phyloP scores from a whole-genome alignment of 2,329 filamentous ascomycete genomes.

The Cercospora sesami region DNA sequence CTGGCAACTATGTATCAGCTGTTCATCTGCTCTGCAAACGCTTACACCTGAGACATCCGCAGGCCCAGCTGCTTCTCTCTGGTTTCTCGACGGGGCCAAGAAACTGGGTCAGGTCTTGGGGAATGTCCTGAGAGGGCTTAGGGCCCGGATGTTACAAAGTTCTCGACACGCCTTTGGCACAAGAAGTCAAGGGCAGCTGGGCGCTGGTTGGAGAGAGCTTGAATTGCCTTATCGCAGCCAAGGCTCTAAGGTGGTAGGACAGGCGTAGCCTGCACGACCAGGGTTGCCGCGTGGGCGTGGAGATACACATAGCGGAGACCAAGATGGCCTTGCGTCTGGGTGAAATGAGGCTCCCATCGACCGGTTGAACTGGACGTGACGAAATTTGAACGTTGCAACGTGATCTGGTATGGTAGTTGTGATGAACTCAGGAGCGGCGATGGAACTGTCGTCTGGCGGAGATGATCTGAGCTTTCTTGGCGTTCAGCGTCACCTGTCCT shows the following conservation, averaged over 20 bases:
- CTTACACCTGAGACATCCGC: not conserved
- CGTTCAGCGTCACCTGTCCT: not conserved
- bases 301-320: not conserved
- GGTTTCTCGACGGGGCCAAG: slow-evolving; percentile 1
- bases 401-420: not conserved
- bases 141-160: not conserved
- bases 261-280: not conserved
- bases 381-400: not conserved
- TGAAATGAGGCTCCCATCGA: not conserved
- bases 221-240: slow-evolving; percentile 23
- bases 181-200: slow-evolving; percentile 5
- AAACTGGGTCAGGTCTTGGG: not conserved
- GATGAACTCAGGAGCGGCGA: not conserved
- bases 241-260: slow-evolving; percentile 15
- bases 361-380: not conserved
- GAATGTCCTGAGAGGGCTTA: not conserved
- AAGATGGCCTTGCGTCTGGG: not conserved
- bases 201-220: slow-evolving; percentile 20
- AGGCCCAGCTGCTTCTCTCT: not conserved
- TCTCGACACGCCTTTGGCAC: not conserved
- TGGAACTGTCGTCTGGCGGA: not conserved
- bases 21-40: not conserved
- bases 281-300: not conserved
- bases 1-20: not conserved
- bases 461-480: not conserved